Evolutionary conservation across 202 grass and related monocot genomes (phyloP), one percentile per base, ranked within the genome.

Genomic region (Saccharum hybrid): DNA sequence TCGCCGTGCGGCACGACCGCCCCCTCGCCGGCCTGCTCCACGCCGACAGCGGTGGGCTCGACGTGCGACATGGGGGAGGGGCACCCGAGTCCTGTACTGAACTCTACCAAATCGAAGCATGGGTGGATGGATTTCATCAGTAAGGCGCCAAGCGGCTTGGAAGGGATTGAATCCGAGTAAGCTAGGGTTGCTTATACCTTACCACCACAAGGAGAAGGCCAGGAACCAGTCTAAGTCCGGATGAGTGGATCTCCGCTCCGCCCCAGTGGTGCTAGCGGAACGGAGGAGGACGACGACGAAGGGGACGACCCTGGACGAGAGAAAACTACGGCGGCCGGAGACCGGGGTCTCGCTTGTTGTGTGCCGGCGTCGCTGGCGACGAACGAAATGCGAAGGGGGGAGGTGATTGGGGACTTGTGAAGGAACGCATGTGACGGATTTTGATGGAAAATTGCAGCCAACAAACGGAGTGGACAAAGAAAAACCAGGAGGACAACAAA

Each of bases 121-220:
- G 64, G 65, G 4, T 36, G 33, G 59, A 83, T 37, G 81, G 60
- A 67, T 67, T 21, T 23, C n/a, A 56, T 75, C 22, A 83, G 34
- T 19, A 83, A 21, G 61, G 45, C 46, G 33, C 43, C 70, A 38
- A n/a, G 12, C 60, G 37, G 34, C 60, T 45, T 52, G 49, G 31
- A 83, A 65, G 15, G 33, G 43, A 39, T 33, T 37, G 45, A 26
- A 52, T 23, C 46, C 45, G 33, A 56, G 14, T 1, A 28, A 83
- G 61, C 21, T 75, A 83, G 81, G 81, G 71, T 49, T 66, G 7
- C 71, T 69, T 69, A 80, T 21, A 10, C 64, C 78, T 66, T 41
- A 66, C 33, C 19, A 8, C 3, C 21, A 3, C 54, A 9, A 49
- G 33, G 31, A 74, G 41, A 74, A 65, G 43, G 26, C 26, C 26